Conservation (phyloP, 2,329 filamentous ascomycete genomes). For the Chaetothyriales sp. region DNA sequence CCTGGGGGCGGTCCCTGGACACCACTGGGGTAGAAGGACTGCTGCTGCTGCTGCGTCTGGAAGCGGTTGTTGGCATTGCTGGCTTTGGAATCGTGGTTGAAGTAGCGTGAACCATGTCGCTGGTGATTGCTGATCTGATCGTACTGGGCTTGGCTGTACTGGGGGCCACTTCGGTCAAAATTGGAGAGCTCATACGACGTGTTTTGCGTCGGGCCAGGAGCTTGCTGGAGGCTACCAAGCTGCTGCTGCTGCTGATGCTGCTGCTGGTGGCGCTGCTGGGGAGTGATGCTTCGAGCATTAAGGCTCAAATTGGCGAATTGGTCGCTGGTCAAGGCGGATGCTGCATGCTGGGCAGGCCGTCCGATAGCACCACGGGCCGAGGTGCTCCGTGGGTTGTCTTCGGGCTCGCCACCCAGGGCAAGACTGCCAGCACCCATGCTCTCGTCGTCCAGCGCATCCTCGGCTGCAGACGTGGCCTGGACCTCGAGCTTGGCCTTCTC, state of each 20-base stretch:
- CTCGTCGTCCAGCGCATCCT: conserved; percentile 48
- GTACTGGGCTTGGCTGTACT: conserved; percentile 51
- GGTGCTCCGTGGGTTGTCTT: conserved; percentile 45
- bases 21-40: conserved; percentile 67
- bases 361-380: conserved; percentile 49
- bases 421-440: conserved; percentile 72
- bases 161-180: conserved; percentile 40
- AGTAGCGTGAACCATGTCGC: conserved; percentile 70
- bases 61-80: conserved; percentile 26
- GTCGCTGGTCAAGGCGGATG: conserved; percentile 28
- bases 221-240: conserved; percentile 44
- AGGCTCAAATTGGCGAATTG: conserved; percentile 45
- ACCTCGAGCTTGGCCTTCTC: conserved; percentile 39
- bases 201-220: conserved; percentile 30
- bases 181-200: conserved; percentile 21
- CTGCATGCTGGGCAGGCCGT: conserved; percentile 53
- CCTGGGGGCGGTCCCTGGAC: conserved; percentile 91
- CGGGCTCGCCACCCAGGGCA: conserved; percentile 82
- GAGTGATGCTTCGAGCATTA: conserved; percentile 61
- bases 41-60: conserved; percentile 21
- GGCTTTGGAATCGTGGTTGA: conserved; percentile 56
- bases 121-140: conserved; percentile 50
- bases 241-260: conserved; percentile 55
- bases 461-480: conserved; percentile 21
- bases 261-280: conserved; percentile 63